Evolutionary conservation across 352 stramenopile species (phyloP), one percentile per base, ranked within the genome.

Genomic region (Phytophthora uliginosa): DNA sequence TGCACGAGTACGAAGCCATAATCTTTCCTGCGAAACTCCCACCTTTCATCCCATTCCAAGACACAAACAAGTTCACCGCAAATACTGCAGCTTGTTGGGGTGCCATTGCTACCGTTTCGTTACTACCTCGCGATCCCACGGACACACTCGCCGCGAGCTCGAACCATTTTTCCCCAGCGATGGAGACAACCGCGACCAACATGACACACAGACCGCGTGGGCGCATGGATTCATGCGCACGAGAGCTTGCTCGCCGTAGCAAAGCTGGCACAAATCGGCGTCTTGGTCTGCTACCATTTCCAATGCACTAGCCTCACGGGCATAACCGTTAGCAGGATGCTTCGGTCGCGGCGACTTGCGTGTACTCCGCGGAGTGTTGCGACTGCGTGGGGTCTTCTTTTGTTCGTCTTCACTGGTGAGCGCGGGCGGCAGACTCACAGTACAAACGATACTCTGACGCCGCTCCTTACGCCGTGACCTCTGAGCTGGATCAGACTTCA

Each of bases 121-220:
- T 28, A 89, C 85, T 9, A 72, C 31, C 34, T 89, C 81, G 20
- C 85, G 82, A 77, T 93, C 85, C 85, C 85, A 91, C 9, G 85
- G 85, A 73, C 85, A 93, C 59, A 83, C 58, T 17, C 74, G 73
- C 42, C 56, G 42, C 13, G 20, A 65, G 24, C 24, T n/a, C 53
- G 55, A 9, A 17, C 9, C 82, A 60, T 33, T 82, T 55, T 56
- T 59, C 34, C 47, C 36, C 40, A 78, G 77, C 68, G 74, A 74
- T 80, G 55, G 61, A 66, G n/a, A 54, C 56, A 93, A 74, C 31
- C 82, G 80, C 4, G 48, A 59, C 85, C 85, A 91, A 63, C 83
- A 93, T 17, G 64, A 72, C 0, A 13, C 45, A 58, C 85, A 93
- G 4, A 93, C 82, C 0, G 59, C 60, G 47, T 93, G 85, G 15